phyloP scores from a whole-genome alignment of 495 filamentous ascomycete species.

The Neurospora africana region DNA sequence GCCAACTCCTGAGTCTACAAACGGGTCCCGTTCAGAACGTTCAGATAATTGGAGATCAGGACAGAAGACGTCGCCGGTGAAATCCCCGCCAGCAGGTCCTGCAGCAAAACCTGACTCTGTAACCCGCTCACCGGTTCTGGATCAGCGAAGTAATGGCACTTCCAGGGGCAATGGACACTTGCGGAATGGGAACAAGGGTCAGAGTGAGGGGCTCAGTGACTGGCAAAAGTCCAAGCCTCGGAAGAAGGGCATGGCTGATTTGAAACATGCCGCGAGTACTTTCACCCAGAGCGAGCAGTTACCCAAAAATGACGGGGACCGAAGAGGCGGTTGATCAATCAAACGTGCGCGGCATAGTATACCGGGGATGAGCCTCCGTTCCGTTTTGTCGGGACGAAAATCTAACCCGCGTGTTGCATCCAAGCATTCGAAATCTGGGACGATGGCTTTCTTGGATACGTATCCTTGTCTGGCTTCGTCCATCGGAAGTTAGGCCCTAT shows the following conservation, averaged over 20 bases:
- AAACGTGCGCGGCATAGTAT: neutral
- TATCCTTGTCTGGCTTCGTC: constrained; percentile 1
- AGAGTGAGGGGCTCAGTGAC: constrained; percentile 28
- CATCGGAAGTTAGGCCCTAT: constrained; percentile 8
- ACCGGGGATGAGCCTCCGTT: neutral
- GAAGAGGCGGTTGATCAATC: constrained; percentile 39
- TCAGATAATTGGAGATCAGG: constrained; percentile 1
- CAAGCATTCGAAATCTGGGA: neutral
- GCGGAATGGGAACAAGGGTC: constrained; percentile 36
- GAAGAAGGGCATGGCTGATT: constrained; percentile 33
- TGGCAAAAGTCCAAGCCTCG: constrained; percentile 42
- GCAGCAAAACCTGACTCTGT: constrained; percentile 12
- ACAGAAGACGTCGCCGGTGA: constrained; percentile 11
- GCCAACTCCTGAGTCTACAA: neutral
- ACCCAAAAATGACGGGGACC: constrained; percentile 40
- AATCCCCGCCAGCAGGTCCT: constrained; percentile 10
- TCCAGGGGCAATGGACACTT: constrained; percentile 35
- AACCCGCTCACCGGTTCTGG: constrained; percentile 14
- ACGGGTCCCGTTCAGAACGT: constrained; percentile 8
- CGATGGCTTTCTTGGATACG: constrained; percentile 21
- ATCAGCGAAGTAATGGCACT: constrained; percentile 27
- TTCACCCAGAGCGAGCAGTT: constrained; percentile 33
- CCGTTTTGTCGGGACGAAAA: neutral
- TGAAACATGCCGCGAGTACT: constrained; percentile 25
- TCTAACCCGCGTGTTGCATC: neutral